Base-by-base conservation (phyloP, 1,139 yeast species). In the Candida tropicalis region DNA sequence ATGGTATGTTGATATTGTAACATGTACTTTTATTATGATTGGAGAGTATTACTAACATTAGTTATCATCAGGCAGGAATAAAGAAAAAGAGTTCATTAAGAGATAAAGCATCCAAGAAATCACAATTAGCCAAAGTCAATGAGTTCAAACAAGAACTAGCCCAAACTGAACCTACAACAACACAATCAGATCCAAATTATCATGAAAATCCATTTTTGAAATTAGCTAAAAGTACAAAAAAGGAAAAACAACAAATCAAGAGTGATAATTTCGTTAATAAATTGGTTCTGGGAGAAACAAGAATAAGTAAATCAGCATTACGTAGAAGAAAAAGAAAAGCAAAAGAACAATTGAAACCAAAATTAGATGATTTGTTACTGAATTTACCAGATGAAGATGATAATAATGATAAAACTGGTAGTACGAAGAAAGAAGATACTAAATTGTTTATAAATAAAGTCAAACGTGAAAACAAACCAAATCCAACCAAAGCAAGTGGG, bases 281-380 rank as follows among this genome's bases (percentile, higher is more conserved):
- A 39, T 55, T 55, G 60, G 53, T 58, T 39, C 53, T 49, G 29
- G 63, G 64, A 41, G 63, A 62, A 20, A 63, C 70, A 9, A 67
- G 68, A n/a, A 70, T 84, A 27, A 81, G 87, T 26, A 85, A 84
- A 57, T 81, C 88, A 3, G 70, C 88, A 0, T 53, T 75, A 9
- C 73, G 89, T 56, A 76, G 91, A 63, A 73, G 85, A 47, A 84
- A 82, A 58, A 73, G 88, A 50, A 82, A 80, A 57, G 71, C 74
- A 39, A 77, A 75, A 55, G 84, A 83, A 48, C 79, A 82, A 51
- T 67, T 86, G 48, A 76, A 76, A 50, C 88, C 91, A 5, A 77
- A 81, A 55, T 74, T 86, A 78, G 70, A 75, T 43, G 93, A 85
- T 50, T 65, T 85, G 38, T 67, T 82, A 43, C 67, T 67, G 31